Conservation (phyloP, 2,329 filamentous ascomycete genomes). For the Rugonectria rugulosa region DNA sequence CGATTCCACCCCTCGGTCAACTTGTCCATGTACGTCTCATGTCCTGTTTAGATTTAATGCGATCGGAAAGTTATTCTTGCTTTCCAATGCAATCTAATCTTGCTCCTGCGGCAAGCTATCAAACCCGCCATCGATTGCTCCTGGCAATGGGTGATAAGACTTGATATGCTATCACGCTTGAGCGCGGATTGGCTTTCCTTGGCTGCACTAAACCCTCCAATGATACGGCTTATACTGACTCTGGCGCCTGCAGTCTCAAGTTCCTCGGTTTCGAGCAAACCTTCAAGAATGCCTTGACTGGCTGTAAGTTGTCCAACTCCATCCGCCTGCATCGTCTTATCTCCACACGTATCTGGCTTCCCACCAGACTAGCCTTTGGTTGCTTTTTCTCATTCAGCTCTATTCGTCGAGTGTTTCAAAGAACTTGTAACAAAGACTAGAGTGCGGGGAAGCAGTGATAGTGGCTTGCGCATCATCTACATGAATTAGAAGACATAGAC, state of each 20-base stretch:
- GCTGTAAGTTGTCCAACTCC: conserved; percentile 67
- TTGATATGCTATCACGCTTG: conserved; percentile 6
- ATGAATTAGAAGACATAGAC: conserved; percentile 6
- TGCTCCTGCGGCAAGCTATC: conserved; percentile 2
- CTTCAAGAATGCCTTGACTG: conserved; percentile 99
- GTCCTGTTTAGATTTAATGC: no score
- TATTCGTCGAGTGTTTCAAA: not conserved
- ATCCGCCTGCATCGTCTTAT: conserved; percentile 9
- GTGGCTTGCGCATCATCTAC: not conserved
- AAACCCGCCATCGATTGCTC: not conserved
- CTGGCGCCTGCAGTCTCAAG: conserved; percentile 67
- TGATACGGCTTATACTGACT: conserved; percentile 20
- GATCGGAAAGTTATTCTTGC: no score
- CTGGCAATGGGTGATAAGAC: not conserved
- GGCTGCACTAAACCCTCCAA: not conserved
- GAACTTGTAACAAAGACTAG: not conserved
- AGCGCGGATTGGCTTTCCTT: conserved; percentile 2
- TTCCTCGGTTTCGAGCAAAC: conserved; percentile 99
- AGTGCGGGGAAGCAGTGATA: not conserved
- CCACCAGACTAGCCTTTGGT: not conserved
- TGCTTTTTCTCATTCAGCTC: conserved; percentile 6
- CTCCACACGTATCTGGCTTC: conserved; percentile 1
- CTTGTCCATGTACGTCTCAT: conserved; percentile 64
- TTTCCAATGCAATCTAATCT: not conserved
- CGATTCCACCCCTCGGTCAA: conserved; percentile 93